These are phyloP conservation scores for Cladosporium sp. DNA, from an alignment of 2,329 filamentous ascomycete genomes.

Conservation along the genomic window DNA sequence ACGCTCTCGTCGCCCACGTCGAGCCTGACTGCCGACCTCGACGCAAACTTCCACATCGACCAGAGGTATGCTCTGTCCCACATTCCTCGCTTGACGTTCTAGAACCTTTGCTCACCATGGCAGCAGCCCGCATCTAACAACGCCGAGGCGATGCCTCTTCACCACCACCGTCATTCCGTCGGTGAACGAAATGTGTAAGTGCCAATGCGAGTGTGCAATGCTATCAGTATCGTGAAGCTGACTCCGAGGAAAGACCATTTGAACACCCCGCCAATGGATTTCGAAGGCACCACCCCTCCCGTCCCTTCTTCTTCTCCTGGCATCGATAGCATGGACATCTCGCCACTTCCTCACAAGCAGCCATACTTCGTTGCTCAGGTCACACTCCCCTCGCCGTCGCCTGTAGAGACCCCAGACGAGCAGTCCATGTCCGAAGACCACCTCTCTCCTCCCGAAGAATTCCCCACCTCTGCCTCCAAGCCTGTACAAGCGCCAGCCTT, in stretches of 20 bases:
- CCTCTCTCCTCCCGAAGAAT: constrained; percentile 33
- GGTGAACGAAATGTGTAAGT: constrained; percentile 35
- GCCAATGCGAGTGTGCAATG: constrained; percentile 28
- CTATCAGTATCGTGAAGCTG: constrained; percentile 20
- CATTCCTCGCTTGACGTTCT: constrained; percentile 33
- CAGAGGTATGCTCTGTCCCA: constrained; percentile 66
- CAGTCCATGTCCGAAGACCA: constrained; percentile 30
- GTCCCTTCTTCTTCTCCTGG: constrained; percentile 81
- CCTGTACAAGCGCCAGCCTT: constrained; percentile 25
- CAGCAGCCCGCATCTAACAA: constrained; percentile 75
- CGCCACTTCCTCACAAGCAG: constrained; percentile 84
- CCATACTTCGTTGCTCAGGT: constrained; percentile 60
- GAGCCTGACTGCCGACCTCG: constrained; percentile 88
- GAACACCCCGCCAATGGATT: constrained; percentile 47
- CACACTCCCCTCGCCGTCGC: constrained; percentile 71
- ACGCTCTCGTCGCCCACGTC: constrained; percentile 93
- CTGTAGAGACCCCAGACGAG: constrained; percentile 52
- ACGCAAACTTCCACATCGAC: constrained; percentile 95
- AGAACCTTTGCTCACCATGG: constrained; percentile 42
- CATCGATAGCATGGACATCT: constrained; percentile 87
- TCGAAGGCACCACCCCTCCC: constrained; percentile 82
- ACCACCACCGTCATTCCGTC: constrained; percentile 67
- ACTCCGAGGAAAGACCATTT: constrained; percentile 42
- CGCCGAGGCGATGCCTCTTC: constrained; percentile 82
- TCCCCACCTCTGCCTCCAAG: constrained; percentile 19